phyloP scores from a whole-genome alignment of 345 rosid genomes.

The Turritis glabra region DNA sequence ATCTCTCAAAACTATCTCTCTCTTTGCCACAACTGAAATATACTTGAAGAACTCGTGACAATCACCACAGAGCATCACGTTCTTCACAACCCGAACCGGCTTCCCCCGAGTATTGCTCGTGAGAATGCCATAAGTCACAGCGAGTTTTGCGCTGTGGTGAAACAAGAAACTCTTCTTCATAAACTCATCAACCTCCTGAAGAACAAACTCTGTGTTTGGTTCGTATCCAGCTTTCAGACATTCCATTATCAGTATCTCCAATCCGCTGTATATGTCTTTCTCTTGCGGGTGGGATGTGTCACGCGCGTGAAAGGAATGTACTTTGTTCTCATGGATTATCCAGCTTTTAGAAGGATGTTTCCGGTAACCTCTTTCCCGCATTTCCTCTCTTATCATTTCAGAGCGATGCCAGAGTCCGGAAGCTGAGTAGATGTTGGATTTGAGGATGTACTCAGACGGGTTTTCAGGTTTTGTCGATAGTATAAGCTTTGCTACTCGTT shows the following conservation, averaged over 20 bases:
- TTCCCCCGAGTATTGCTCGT: constrained; percentile 43
- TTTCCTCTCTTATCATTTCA: constrained; percentile 62
- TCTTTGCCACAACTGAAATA: constrained; percentile 54
- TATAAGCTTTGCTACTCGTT: constrained; percentile 56
- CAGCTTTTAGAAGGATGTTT: constrained; percentile 84
- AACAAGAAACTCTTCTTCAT: constrained; percentile 78
- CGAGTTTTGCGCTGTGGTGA: constrained; percentile 89
- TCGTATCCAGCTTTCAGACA: constrained; percentile 72
- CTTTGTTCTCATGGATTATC: constrained; percentile 61
- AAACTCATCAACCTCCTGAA: constrained; percentile 86
- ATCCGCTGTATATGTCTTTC: constrained; percentile 67
- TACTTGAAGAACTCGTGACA: constrained; percentile 74
- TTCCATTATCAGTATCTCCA: constrained; percentile 70
- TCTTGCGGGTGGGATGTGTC: constrained; percentile 66
- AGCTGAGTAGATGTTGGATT: constrained; percentile 83
- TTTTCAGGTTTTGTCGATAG: constrained; percentile 56
- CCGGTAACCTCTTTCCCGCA: constrained; percentile 57
- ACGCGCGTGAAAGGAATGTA: constrained; percentile 59
- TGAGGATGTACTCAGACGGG: constrained; percentile 69
- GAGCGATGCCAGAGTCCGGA: constrained; percentile 85
- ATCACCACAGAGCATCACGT: constrained; percentile 74
- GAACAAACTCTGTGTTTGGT: constrained; percentile 83
- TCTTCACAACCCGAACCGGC: constrained; percentile 65
- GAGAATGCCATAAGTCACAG: constrained; percentile 74
- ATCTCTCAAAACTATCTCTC: constrained; percentile 72